These are phyloP conservation scores for Filobasidium wieringae DNA, from an alignment of 768 basidiomycete genomes.

Conservation along the genomic window DNA sequence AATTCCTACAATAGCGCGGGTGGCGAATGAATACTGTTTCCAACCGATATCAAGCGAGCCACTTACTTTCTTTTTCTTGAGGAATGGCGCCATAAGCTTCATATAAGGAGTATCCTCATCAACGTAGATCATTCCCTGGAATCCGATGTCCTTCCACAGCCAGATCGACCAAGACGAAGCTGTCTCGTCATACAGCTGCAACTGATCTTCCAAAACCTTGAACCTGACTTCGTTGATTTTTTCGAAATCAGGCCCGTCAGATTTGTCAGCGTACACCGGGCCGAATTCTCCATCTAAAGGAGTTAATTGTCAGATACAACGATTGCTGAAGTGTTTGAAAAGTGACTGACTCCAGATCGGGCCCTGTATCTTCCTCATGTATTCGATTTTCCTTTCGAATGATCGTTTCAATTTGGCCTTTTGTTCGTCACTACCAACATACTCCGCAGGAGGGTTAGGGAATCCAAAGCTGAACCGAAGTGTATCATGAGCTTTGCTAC, in stretches of 20 bases:
- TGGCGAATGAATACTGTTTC: not conserved
- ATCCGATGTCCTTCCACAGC: constrained; percentile 56
- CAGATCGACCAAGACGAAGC: constrained; percentile 59
- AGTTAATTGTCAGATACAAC: not conserved
- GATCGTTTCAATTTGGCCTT: constrained; percentile 46
- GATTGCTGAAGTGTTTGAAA: constrained; percentile 5
- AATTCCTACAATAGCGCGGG: constrained; percentile 44
- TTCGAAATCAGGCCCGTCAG: constrained; percentile 49
- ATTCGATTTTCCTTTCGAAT: constrained; percentile 63
- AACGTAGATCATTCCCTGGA: constrained; percentile 72
- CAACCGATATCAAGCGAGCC: not conserved
- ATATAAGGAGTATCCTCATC: constrained; percentile 60
- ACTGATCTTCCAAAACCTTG: constrained; percentile 59
- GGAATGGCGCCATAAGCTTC: constrained; percentile 55
- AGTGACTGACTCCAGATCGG: constrained; percentile 19
- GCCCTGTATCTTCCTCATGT: constrained; percentile 49
- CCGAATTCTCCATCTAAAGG: constrained; percentile 59
- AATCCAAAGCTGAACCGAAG: constrained; percentile 49
- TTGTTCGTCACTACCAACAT: constrained; percentile 43
- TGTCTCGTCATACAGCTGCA: constrained; percentile 58
- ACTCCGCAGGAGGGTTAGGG: constrained; percentile 50
- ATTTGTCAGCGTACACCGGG: constrained; percentile 50
- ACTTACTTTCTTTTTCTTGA: constrained; percentile 56
- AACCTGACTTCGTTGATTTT: constrained; percentile 56
- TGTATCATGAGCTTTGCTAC: not conserved